phyloP scores from a whole-genome alignment of 805 yeast genomes.

The Dipodascopsis uninucleata region DNA sequence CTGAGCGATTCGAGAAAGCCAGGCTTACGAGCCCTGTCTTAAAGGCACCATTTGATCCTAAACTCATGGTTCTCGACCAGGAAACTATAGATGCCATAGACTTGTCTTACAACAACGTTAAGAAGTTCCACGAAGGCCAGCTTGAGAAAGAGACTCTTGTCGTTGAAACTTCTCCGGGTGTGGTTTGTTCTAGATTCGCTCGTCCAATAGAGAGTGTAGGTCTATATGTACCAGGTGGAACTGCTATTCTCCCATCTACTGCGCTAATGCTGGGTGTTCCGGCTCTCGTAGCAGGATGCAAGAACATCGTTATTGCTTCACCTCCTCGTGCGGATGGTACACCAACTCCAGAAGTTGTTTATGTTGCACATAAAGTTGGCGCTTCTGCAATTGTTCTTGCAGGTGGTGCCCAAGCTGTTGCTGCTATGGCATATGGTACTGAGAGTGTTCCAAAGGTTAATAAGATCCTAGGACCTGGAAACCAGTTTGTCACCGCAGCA shows the following conservation, averaged over 20 bases:
- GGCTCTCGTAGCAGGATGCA: constrained; percentile 95
- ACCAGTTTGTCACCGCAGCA: constrained; percentile 98
- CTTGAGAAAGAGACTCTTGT: constrained; percentile 64
- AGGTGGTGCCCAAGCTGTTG: constrained; percentile 99
- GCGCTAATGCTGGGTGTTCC: constrained; percentile 98
- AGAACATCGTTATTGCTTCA: constrained; percentile 85
- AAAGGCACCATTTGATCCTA: constrained; percentile 80
- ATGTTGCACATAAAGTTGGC: constrained; percentile 94
- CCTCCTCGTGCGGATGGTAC: constrained; percentile 94
- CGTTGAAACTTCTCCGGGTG: constrained; percentile 94
- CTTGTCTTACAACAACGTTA: constrained; percentile 81
- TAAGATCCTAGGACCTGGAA: constrained; percentile 97
- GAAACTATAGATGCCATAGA: constrained; percentile 84
- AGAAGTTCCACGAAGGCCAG: constrained; percentile 92
- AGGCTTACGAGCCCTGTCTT: constrained; percentile 66
- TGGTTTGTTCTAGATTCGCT: constrained; percentile 87
- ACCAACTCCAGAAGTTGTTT: constrained; percentile 93
- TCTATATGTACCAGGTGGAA: constrained; percentile 96
- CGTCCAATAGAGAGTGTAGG: constrained; percentile 95
- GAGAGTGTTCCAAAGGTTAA: constrained; percentile 88
- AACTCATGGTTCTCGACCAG: constrained; percentile 65
- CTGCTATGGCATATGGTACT: constrained; percentile 99
- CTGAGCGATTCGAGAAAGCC: constrained; percentile 89
- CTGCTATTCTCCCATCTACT: constrained; percentile 96
- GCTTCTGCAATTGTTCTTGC: constrained; percentile 88